Conservation (phyloP, 1,284 basidiomycete genomes). For the Erythrobasidium hasegawianum region DNA sequence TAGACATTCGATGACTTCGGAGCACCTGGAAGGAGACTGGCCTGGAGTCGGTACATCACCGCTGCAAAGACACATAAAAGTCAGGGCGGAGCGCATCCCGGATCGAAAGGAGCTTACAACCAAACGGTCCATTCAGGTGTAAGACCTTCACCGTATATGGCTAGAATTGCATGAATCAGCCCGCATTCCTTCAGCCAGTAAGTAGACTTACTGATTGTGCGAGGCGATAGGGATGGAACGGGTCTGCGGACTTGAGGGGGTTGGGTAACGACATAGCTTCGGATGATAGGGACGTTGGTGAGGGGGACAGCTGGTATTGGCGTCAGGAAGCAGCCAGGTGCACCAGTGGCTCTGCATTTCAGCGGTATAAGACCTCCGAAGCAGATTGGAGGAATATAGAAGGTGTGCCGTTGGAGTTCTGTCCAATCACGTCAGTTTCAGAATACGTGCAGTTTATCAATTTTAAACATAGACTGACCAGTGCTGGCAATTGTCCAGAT, state of each 20-base stretch:
- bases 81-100: neutral
- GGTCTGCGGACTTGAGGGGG: constrained; percentile 44
- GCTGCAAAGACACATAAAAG: neutral
- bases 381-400: constrained; percentile 48
- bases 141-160: constrained; percentile 86
- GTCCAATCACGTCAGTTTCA: constrained; percentile 48
- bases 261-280: constrained; percentile 1
- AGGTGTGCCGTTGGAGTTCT: constrained; percentile 49
- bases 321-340: constrained; percentile 18
- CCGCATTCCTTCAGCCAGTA: constrained; percentile 42
- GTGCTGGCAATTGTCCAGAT: constrained; percentile 91
- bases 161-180: constrained; percentile 54
- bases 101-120: constrained; percentile 23
- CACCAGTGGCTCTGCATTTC: constrained; percentile 17
- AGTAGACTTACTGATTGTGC: constrained; percentile 56
- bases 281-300: constrained; percentile 30
- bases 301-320: constrained; percentile 23
- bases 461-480: constrained; percentile 55
- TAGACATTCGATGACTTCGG: constrained; percentile 12
- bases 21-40: constrained; percentile 8
- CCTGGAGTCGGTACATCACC: constrained; percentile 25
- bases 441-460: constrained; percentile 21
- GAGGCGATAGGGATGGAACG: neutral
- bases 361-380: constrained; percentile 25
- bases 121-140: constrained; percentile 47